Base-by-base conservation (phyloP, 129 eudicot species). In the Artemisia tridentata region DNA sequence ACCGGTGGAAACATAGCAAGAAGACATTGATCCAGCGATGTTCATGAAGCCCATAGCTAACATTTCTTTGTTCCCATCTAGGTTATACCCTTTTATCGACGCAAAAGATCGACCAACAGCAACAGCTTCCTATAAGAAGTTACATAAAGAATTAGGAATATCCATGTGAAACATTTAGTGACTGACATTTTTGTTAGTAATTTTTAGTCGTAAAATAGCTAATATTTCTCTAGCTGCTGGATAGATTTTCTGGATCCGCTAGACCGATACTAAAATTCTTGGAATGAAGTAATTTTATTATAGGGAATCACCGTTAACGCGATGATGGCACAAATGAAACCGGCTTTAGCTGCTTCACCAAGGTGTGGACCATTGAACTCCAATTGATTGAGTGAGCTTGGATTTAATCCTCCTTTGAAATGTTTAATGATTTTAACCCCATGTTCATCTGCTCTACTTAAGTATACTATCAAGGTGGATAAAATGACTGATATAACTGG, bases 1-100 rank as follows among this genome's bases (percentile, higher is more conserved):
- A 86, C 93, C 96, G 3, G 96, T 86, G 23, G 96, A 59, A 2
- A 79, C 72, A 54, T 89, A 89, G 83, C 96, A 89, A 56, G 96
- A 89, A 71, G 93, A 78, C 64, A 81, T 78, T 57, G 93, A 89
- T 71, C 96, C 96, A 11, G 80, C 83, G 8, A 89, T 78, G 79
- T 89, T 89, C 96, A 89, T 89, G 49, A 56, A 81, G 7, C 96
- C 96, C 83, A 86, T 84, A 41, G 96, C 93, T 23, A 84, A 29
- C 96, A 89, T 89, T 81, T 89, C 96, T 65, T 86, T 89, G 86
- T 89, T 86, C 15, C 96, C 96, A 68, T 89, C 96, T 50, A 89
- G 73, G 46, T 82, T 84, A 50, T 89, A 85, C 23, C 89, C 89
- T 76, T 79, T 89, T 0, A 82, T 69, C 13, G 91, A 68, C 38